phyloP scores from a whole-genome alignment of 2,329 filamentous ascomycete genomes.

The Dothistroma septosporum region DNA sequence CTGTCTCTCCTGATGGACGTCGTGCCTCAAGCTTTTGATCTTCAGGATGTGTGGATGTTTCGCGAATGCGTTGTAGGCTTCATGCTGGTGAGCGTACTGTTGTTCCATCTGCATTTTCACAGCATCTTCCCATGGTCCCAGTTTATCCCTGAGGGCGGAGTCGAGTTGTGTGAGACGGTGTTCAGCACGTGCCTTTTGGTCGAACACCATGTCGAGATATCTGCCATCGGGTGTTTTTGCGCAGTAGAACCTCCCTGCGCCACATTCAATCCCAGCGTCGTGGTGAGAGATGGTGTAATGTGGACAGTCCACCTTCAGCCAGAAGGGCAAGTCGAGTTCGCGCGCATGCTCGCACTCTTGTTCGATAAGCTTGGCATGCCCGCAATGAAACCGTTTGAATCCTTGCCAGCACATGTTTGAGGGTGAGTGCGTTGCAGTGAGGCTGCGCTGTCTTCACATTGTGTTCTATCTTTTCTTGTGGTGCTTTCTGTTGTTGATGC shows the following conservation, averaged over 20 bases:
- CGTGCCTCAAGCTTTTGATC: not conserved
- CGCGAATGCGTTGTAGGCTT: not conserved
- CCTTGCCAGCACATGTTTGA: slow-evolving; percentile 29
- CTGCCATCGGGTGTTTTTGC: slow-evolving; percentile 8
- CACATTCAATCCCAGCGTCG: slow-evolving; percentile 6
- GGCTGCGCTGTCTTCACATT: not conserved
- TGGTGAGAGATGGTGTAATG: slow-evolving; percentile 12
- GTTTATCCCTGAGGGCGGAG: not conserved
- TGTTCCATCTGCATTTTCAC: not conserved
- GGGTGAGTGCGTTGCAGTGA: not conserved
- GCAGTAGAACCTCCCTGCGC: slow-evolving; percentile 20
- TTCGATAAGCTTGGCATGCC: slow-evolving; percentile 20
- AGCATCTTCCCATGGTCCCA: not conserved
- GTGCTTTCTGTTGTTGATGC: not conserved
- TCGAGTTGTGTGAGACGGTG: not conserved
- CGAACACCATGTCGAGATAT: slow-evolving; percentile 14
- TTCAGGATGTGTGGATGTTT: not conserved
- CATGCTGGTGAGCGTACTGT: not conserved
- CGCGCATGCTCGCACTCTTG: slow-evolving; percentile 15
- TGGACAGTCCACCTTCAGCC: slow-evolving; percentile 19
- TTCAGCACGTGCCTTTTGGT: not conserved
- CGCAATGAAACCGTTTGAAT: slow-evolving; percentile 23
- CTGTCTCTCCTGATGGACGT: not conserved
- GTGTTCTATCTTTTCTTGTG: not conserved
- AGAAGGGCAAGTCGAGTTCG: slow-evolving; percentile 18